Base-by-base conservation (phyloP, 2,329 filamentous ascomycete species). In the Fusarium veterinarium region DNA sequence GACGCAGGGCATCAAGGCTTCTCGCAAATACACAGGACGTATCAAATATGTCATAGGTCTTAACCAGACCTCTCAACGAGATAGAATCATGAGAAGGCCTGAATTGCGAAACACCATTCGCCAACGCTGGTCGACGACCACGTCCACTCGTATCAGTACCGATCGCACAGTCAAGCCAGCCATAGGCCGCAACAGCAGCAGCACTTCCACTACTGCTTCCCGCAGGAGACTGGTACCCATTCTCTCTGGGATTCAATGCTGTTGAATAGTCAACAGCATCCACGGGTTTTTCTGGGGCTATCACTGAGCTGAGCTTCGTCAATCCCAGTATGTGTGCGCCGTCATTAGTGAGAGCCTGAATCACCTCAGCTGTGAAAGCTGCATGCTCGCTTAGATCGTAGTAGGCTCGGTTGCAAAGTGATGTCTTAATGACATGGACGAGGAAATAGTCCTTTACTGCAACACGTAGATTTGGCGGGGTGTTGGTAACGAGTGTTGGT, bases 161-260 rank as follows among this genome's bases (percentile, higher is more conserved):
- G 69, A 73, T 41, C 16, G 46, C 49, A 8, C 57, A 46, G 12
- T 86, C 84, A 3, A 86, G 76, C 84, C 84, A 86, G 16, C 80
- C 80, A 38, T 86, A 86, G 1, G 80, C 77, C 3, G 79, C 82
- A 6, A 84, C 69, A 2, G 81, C 79, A 4, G 81, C 82, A 7
- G 79, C 82, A 3, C 80, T 79, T 0, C 83, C 83, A 0, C 80
- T 79, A 1, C 81, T 88, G 0, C 86, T 88, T 1, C 83, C 84
- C 1, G 82, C 84, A 64, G 85, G 80, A 8, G 81, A 79, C 60
- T 84, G 82, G 51, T 86, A 87, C 0, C 84, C 83, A 68, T 88
- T 86, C 0, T 83, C 87, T 6, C 84, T 75, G 3, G 83, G 82
- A 64, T 85, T 85, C 69, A 84, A 85, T 0, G 84, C 84, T 3